Conservation (phyloP, 2,329 filamentous ascomycete species). For the Neocatenulostroma microsporum region DNA sequence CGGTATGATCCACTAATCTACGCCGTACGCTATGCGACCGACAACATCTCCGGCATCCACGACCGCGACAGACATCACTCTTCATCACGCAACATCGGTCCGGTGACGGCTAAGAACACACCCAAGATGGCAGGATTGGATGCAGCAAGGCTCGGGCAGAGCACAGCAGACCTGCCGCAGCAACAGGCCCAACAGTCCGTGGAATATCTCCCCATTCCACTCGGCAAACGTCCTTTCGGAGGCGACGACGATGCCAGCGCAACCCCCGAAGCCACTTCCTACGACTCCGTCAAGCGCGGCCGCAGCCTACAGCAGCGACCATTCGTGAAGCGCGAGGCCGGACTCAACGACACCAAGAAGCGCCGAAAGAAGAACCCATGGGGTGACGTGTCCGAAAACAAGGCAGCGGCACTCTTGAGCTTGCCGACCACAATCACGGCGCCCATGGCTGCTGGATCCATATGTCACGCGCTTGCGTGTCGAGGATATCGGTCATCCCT, state of each 20-base stretch:
- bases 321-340: conserved; percentile 29
- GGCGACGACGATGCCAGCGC: conserved; percentile 52
- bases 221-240: conserved; percentile 74
- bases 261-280: conserved; percentile 28
- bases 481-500: conserved; percentile 98
- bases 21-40: too few relatives aligned
- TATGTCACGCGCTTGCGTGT: conserved; percentile 95
- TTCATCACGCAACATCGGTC: too few relatives aligned
- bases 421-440: conserved; percentile 92
- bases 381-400: conserved; percentile 96
- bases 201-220: too few relatives aligned
- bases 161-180: too few relatives aligned
- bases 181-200: too few relatives aligned
- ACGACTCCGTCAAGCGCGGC: conserved; percentile 66
- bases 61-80: too few relatives aligned
- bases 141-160: too few relatives aligned
- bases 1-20: too few relatives aligned
- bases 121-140: too few relatives aligned
- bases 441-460: conserved; percentile 96
- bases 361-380: conserved; percentile 99
- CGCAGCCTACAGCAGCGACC: too few relatives aligned
- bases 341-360: conserved; percentile 59
- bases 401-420: conserved; percentile 95
- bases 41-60: too few relatives aligned
- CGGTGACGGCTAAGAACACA: too few relatives aligned